These are phyloP conservation scores for Lactarius vividus DNA, from an alignment of 768 basidiomycete species.

Conservation along the genomic window DNA sequence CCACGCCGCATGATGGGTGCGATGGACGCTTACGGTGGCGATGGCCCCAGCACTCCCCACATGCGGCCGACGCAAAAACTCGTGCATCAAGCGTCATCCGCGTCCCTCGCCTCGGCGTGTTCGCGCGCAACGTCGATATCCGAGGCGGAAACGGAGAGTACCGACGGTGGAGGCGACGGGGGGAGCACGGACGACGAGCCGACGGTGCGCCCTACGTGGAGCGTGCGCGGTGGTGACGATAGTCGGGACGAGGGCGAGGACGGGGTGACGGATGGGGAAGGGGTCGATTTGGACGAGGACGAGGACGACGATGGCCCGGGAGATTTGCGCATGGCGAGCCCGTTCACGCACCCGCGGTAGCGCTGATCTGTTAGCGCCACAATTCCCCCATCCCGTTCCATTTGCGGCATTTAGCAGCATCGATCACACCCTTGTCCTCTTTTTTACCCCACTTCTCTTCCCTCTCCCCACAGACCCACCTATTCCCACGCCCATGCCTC, in stretches of 20 bases:
- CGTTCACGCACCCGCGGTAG: slow-evolving; percentile 18
- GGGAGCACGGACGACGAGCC: slow-evolving; percentile 76
- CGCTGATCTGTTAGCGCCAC: neutral
- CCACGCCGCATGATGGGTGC: slow-evolving; percentile 48
- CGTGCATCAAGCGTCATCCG: slow-evolving; percentile 24
- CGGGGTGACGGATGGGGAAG: slow-evolving; percentile 16
- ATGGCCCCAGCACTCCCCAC: slow-evolving; percentile 28
- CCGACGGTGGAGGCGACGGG: slow-evolving; percentile 34
- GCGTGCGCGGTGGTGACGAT: slow-evolving; percentile 19
- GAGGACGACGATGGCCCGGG: slow-evolving; percentile 11
- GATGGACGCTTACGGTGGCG: slow-evolving; percentile 37
- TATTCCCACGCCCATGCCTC: neutral
- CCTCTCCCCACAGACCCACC: neutral
- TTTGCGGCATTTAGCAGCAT: slow-evolving; percentile 15
- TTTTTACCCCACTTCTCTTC: neutral
- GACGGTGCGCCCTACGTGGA: slow-evolving; percentile 57
- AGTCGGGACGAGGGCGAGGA: slow-evolving; percentile 20
- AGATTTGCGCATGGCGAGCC: slow-evolving; percentile 25
- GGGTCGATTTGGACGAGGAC: slow-evolving; percentile 17
- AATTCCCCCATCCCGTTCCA: neutral
- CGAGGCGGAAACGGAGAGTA: slow-evolving; percentile 41
- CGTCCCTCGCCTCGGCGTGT: slow-evolving; percentile 31
- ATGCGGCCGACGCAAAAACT: slow-evolving; percentile 21
- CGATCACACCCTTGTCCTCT: slow-evolving; percentile 1
- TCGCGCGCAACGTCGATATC: slow-evolving; percentile 34